Evolutionary conservation across 257 asterid species (phyloP), one percentile per base, ranked within the genome.

Genomic region (Nicotiana obtusifolia): DNA sequence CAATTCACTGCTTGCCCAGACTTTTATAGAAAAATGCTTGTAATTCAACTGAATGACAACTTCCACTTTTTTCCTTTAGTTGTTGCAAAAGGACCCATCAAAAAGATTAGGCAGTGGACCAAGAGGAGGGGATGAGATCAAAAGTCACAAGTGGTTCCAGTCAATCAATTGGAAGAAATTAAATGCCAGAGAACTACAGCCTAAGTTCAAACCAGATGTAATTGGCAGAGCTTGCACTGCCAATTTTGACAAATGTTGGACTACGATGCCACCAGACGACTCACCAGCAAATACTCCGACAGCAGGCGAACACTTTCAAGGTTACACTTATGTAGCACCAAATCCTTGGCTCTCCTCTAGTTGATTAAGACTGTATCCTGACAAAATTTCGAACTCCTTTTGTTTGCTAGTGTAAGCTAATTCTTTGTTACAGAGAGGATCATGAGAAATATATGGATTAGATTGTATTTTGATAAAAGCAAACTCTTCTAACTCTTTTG

Each of bases 201-300:
- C 95, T 3, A 94, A 91, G 87, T 94, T 93, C 92, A 91, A 86
- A 80, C 98, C 98, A 15, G 97, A 93, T 13, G 97, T 93, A 77
- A 91, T 81, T 44, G 96, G 97, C 71, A 86, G 84, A 80, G 93
- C 92, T 78, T 94, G 98, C 93, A 94, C 97, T 0, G 98, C 94
- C 16, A 94, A 94, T 88, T 94, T 94, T 24, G 98, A 94, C 61
- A 89, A 78, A 82, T 93, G 98, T 81, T 94, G 98, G 97, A 94
- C 97, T 6, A 81, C 90, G 7, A 94, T 94, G 98, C 97, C 98
- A 59, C 91, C 77, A 3, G 97, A 93, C 28, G 98, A 94, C 89
- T 93, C 98, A 17, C 97, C 97, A 19, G 96, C 98, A 73, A 82
- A 97, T 10, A 94, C 97, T 5, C 98, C 98, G 7, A 94, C 97